These are phyloP conservation scores for Breviolum minutum DNA, from an alignment of 73 alveolate genomes.

Conservation along the genomic window DNA sequence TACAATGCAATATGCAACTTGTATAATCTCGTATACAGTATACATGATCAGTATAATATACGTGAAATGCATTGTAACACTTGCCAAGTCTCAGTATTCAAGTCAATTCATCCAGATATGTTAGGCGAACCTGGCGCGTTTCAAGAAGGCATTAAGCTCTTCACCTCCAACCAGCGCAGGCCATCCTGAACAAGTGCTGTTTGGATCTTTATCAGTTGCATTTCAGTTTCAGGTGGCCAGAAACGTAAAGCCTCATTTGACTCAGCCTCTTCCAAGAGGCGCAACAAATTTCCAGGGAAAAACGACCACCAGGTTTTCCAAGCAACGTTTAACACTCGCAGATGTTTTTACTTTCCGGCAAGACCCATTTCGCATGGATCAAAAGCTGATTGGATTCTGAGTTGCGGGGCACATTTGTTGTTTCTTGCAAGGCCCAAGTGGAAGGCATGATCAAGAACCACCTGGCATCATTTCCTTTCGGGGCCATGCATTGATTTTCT, in stretches of 20 bases:
- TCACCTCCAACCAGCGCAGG: neutral
- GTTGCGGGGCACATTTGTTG: no score
- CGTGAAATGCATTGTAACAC: no score
- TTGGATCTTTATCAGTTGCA: neutral
- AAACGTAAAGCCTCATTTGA: neutral
- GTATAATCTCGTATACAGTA: no score
- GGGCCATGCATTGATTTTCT: neutral
- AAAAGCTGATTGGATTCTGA: no score
- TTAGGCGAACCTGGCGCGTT: slow-evolving; percentile 47
- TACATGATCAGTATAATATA: no score
- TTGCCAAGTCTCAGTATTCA: no score
- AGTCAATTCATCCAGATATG: no score
- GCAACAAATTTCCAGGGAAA: neutral
- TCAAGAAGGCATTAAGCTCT: slow-evolving; percentile 64
- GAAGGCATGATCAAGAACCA: neutral
- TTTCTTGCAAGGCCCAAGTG: neutral
- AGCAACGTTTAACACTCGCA: no score
- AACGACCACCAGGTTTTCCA: neutral
- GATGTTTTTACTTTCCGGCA: no score
- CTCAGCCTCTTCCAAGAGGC: neutral
- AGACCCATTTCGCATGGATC: no score
- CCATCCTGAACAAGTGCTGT: neutral
- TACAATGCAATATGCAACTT: neutral
- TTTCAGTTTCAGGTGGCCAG: neutral
- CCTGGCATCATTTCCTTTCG: no score